Conservation (phyloP, 2,329 filamentous ascomycete species). For the Hypoxylon sp. region DNA sequence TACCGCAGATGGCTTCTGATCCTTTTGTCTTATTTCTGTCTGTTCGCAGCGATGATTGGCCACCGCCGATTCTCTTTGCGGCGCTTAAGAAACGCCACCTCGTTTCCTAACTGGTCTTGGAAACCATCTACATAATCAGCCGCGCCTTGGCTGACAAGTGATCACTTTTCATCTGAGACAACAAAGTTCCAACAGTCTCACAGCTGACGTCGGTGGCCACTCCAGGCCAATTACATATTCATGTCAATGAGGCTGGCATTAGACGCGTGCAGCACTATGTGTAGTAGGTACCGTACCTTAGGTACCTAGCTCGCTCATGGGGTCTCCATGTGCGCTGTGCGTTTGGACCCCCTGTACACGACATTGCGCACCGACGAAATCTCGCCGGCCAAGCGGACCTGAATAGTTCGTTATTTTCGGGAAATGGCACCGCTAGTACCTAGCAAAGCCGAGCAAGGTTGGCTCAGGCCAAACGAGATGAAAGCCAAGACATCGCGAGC, state of each 20-base stretch:
- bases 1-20: conserved; percentile 11
- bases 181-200: conserved; percentile 12
- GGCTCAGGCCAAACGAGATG: conserved; percentile 24
- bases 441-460: conserved; percentile 20
- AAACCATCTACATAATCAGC: conserved; percentile 28
- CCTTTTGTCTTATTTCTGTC: conserved; percentile 12
- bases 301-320: not conserved
- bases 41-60: conserved; percentile 31
- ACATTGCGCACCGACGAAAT: no score
- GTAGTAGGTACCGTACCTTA: no score
- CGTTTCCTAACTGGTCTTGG: conserved; percentile 1
- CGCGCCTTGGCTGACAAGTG: conserved; percentile 23
- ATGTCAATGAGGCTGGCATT: conserved; percentile 6
- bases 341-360: conserved; percentile 21
- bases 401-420: conserved; percentile 16
- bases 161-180: conserved; percentile 18
- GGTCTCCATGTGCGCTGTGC: conserved; percentile 16
- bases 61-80: conserved; percentile 2
- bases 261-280: not conserved
- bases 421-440: conserved; percentile 12
- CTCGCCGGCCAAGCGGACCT: conserved; percentile 7
- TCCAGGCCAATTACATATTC: not conserved
- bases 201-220: conserved; percentile 30
- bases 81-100: conserved; percentile 31
- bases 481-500: conserved; percentile 18